Conservation (phyloP, 2,329 filamentous ascomycete species). For the Periconia macrospinosa region DNA sequence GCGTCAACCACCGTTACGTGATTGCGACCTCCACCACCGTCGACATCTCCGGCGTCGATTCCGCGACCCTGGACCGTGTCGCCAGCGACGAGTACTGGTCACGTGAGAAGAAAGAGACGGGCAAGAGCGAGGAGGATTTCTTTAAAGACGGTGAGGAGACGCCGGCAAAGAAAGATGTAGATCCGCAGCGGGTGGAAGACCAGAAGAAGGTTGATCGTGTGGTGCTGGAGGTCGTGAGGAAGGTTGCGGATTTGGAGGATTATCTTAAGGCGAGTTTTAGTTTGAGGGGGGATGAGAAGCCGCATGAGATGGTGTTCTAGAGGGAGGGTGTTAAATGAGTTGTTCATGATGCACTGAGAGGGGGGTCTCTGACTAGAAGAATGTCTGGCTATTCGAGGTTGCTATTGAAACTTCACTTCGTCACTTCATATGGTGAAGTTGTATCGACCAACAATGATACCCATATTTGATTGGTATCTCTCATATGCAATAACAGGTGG, state of each 20-base stretch:
- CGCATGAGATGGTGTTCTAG: slow-evolving; percentile 98
- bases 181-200: slow-evolving; percentile 87
- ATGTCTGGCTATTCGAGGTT: no score
- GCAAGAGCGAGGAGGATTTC: slow-evolving; percentile 95
- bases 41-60: slow-evolving; percentile 79
- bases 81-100: slow-evolving; percentile 86
- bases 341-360: background rate
- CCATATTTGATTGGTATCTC: no score
- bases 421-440: no score
- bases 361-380: background rate
- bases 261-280: slow-evolving; percentile 96
- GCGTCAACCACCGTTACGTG: slow-evolving; percentile 89
- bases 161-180: slow-evolving; percentile 83
- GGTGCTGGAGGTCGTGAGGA: slow-evolving; percentile 92
- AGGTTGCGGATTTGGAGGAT: slow-evolving; percentile 86
- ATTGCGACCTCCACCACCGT: slow-evolving; percentile 86
- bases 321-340: background rate
- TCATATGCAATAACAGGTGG: no score
- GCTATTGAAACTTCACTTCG: no score
- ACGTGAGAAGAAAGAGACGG: slow-evolving; percentile 89
- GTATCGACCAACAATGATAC: no score
- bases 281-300: slow-evolving; percentile 97
- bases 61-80: slow-evolving; percentile 72
- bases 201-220: slow-evolving; percentile 98
- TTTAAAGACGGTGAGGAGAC: slow-evolving; percentile 97